Percentiles rank a stretch among this genome's conserved stretches.
Evolutionary conservation across 495 filamentous ascomycete species (phyloP).

Genomic region (Aspergillus sclerotiicarbonarius): DNA sequence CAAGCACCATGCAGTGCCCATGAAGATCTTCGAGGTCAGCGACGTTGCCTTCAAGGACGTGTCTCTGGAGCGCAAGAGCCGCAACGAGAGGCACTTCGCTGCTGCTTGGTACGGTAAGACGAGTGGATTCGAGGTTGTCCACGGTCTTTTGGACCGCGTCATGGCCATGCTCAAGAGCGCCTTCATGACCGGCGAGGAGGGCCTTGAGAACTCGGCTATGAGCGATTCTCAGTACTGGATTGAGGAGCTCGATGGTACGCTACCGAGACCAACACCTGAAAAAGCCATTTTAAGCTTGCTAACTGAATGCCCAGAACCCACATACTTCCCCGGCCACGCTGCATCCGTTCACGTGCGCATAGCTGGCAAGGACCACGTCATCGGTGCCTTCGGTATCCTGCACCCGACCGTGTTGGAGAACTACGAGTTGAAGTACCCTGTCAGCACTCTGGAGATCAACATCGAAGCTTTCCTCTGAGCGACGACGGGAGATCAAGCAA

Average conservation of each 20-base stretch:
- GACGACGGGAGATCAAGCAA: slow-evolving; percentile 5
- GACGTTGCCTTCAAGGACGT: slow-evolving; percentile 90
- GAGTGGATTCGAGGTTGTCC: slow-evolving; percentile 94
- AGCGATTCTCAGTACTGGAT: slow-evolving; percentile 81
- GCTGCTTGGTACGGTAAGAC: slow-evolving; percentile 94
- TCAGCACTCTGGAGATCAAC: slow-evolving; percentile 93
- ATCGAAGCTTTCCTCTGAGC: slow-evolving; percentile 86
- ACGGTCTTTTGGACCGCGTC: slow-evolving; percentile 87
- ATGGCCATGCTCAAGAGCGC: slow-evolving; percentile 87
- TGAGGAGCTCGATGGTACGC: slow-evolving; percentile 75
- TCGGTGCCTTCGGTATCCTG: slow-evolving; percentile 90
- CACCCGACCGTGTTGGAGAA: slow-evolving; percentile 91
- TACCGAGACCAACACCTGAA: background rate
- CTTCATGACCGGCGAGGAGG: slow-evolving; percentile 75
- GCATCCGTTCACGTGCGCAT: slow-evolving; percentile 76
- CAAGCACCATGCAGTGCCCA: slow-evolving; percentile 81
- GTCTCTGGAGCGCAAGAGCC: slow-evolving; percentile 70
- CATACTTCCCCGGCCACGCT: slow-evolving; percentile 87
- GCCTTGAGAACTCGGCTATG: slow-evolving; percentile 53
- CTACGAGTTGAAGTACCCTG: slow-evolving; percentile 90
- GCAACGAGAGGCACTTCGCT: slow-evolving; percentile 92
- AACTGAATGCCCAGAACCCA: slow-evolving; percentile 56
- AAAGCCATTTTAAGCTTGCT: slow-evolving; percentile 12
- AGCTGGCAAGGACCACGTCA: slow-evolving; percentile 62
- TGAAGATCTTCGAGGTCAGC: slow-evolving; percentile 90